Conservation (phyloP, 2,329 filamentous ascomycete genomes). For the Cryphonectria parasitica region DNA sequence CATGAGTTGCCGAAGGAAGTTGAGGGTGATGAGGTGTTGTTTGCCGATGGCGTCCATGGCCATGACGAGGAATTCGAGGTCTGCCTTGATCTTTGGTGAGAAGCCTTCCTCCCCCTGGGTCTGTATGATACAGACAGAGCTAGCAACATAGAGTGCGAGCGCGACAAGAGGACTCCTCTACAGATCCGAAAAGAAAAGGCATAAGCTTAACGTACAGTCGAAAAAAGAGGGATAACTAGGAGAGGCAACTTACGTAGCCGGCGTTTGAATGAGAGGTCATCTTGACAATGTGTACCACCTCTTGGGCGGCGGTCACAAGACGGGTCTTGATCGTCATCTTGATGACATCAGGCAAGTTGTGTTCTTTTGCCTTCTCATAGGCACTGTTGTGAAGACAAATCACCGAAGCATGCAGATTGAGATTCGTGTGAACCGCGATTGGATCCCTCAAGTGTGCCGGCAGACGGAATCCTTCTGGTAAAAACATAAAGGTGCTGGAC, state of each 20-base stretch:
- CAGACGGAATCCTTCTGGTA: slow-evolving; percentile 75
- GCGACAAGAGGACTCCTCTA: slow-evolving; percentile 79
- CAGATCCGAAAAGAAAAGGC: not conserved
- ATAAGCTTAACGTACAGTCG: slow-evolving; percentile 5
- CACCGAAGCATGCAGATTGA: slow-evolving; percentile 84
- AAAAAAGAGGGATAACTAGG: slow-evolving; percentile 17
- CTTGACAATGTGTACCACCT: slow-evolving; percentile 83
- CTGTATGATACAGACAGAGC: slow-evolving; percentile 81
- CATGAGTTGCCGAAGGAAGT: slow-evolving; percentile 82
- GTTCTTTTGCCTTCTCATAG: slow-evolving; percentile 78
- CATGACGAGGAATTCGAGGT: slow-evolving; percentile 75
- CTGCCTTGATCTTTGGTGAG: slow-evolving; percentile 49
- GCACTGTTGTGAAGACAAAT: slow-evolving; percentile 91
- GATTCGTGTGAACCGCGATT: slow-evolving; percentile 79
- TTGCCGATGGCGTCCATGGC: slow-evolving; percentile 78
- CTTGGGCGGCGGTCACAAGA: slow-evolving; percentile 78
- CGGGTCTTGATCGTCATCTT: slow-evolving; percentile 73
- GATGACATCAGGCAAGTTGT: slow-evolving; percentile 67
- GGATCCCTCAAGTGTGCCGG: slow-evolving; percentile 70
- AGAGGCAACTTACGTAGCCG: slow-evolving; percentile 59
- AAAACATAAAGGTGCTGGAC: slow-evolving; percentile 75
- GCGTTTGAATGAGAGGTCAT: slow-evolving; percentile 73
- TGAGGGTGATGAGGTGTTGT: slow-evolving; percentile 75
- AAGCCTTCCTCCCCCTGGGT: slow-evolving; percentile 64
- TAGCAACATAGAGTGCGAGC: slow-evolving; percentile 83